These are phyloP conservation scores for Arachis stenosperma DNA, from an alignment of 306 rosid species.

Conservation along the genomic window DNA sequence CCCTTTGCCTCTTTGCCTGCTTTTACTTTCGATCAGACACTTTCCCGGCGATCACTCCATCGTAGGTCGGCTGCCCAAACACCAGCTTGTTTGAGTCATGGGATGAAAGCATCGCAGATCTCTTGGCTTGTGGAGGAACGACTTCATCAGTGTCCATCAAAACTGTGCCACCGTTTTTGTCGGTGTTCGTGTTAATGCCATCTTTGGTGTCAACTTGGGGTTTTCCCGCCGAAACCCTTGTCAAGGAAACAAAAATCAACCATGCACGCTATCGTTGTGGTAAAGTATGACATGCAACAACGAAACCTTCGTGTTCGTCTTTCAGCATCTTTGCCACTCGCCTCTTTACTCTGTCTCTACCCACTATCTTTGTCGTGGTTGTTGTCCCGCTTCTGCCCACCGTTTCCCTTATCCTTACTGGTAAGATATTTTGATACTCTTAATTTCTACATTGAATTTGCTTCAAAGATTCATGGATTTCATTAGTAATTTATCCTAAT, in stretches of 20 bases:
- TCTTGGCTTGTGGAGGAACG: constrained; percentile 60
- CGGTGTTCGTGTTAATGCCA: neutral
- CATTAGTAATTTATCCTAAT: no score
- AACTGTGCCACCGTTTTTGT: constrained; percentile 2
- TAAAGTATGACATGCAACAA: neutral
- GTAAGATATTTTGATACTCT: no score
- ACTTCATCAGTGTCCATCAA: constrained; percentile 70
- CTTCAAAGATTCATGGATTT: no score
- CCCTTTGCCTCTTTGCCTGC: constrained; percentile 63
- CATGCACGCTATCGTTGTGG: constrained; percentile 69
- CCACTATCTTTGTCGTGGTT: no score
- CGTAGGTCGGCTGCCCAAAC: constrained; percentile 73
- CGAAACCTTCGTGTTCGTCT: constrained; percentile 31
- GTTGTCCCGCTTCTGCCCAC: no score
- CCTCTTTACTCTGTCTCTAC: no score
- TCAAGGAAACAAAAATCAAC: constrained; percentile 82
- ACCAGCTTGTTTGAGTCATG: constrained; percentile 74
- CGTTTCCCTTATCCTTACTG: no score
- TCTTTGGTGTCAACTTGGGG: neutral
- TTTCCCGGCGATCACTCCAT: constrained; percentile 82
- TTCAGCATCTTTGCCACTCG: no score
- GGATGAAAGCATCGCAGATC: constrained; percentile 66
- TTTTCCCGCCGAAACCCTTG: constrained; percentile 91
- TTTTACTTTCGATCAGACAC: constrained; percentile 91
- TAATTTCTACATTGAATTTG: no score